phyloP scores from a whole-genome alignment of 768 basidiomycete species.

The Neoboletus subvelutipes region DNA sequence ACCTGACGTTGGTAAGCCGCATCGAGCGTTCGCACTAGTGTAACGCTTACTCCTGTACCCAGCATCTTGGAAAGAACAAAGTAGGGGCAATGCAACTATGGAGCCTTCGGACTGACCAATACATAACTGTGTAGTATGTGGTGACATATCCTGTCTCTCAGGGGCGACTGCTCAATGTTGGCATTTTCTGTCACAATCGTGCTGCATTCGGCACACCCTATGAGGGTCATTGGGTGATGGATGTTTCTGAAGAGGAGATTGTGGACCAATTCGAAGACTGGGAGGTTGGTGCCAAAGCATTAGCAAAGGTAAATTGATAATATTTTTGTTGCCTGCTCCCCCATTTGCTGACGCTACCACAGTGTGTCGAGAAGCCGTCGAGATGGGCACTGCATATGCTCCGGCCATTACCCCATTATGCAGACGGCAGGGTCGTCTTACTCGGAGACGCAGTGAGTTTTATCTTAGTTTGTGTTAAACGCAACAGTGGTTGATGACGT shows the following conservation, averaged over 20 bases:
- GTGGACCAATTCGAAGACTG: slow-evolving; percentile 30
- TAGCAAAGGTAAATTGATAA: slow-evolving; percentile 12
- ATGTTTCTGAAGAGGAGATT: slow-evolving; percentile 35
- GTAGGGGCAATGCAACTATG: neutral
- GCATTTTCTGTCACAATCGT: slow-evolving; percentile 28
- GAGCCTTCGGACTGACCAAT: neutral
- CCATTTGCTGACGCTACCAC: neutral
- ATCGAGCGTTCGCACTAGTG: neutral
- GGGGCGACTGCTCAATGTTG: slow-evolving; percentile 38
- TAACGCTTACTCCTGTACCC: neutral
- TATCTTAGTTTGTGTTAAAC: neutral
- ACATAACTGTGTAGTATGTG: slow-evolving; percentile 33
- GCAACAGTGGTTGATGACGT: neutral
- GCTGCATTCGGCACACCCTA: slow-evolving; percentile 32
- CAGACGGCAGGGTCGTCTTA: slow-evolving; percentile 41
- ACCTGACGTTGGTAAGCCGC: slow-evolving; percentile 23
- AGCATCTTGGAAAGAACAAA: slow-evolving; percentile 28
- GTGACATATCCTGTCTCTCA: slow-evolving; percentile 41
- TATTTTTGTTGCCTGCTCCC: too few species aligned
- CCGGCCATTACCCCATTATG: slow-evolving; percentile 40
- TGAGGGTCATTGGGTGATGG: slow-evolving; percentile 30
- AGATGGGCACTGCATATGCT: slow-evolving; percentile 47
- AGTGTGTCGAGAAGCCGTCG: slow-evolving; percentile 38
- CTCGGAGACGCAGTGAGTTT: slow-evolving; percentile 49
- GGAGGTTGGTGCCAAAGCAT: slow-evolving; percentile 7